A percentile compares a stretch with the other conserved stretches of the same genome.
phyloP scores from a whole-genome alignment of 2,329 filamentous ascomycete species.

The Teratosphaeria pseudoeucalypti region DNA sequence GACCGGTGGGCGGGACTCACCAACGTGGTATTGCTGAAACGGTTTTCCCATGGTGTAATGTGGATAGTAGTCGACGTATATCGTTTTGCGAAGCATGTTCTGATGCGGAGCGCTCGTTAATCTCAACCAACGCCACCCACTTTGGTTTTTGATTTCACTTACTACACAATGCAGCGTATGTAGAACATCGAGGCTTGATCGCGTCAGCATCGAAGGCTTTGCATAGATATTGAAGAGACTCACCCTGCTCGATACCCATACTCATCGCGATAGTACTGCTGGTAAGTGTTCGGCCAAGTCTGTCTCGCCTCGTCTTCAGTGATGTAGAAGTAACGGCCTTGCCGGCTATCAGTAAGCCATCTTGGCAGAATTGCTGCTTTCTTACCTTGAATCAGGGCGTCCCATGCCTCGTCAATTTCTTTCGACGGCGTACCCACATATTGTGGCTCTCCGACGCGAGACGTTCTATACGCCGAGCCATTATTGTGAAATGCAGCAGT shows the following conservation, averaged over 20 bases:
- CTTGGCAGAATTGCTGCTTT: neutral
- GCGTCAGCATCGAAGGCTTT: neutral
- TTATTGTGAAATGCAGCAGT: neutral
- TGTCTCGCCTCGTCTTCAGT: conserved; percentile 10
- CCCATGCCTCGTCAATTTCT: neutral
- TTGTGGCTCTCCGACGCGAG: neutral
- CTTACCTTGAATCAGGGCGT: neutral
- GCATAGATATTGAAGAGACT: neutral
- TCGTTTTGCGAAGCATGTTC: conserved; percentile 5
- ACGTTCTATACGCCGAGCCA: neutral
- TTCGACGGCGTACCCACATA: neutral
- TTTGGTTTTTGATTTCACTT: neutral
- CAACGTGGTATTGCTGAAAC: neutral
- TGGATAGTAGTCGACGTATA: conserved; percentile 3
- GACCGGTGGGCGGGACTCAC: neutral
- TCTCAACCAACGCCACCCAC: neutral
- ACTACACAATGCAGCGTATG: conserved; percentile 12
- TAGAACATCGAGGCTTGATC: conserved; percentile 7
- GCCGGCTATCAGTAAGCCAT: neutral
- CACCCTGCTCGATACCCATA: neutral
- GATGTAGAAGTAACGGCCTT: conserved; percentile 9
- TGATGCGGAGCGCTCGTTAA: neutral
- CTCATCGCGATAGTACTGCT: neutral
- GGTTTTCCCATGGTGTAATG: conserved; percentile 1
- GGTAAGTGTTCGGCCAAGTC: conserved; percentile 3